These are phyloP conservation scores for Omphalotus guepiniiformis DNA, from an alignment of 768 basidiomycete species.

Conservation along the genomic window DNA sequence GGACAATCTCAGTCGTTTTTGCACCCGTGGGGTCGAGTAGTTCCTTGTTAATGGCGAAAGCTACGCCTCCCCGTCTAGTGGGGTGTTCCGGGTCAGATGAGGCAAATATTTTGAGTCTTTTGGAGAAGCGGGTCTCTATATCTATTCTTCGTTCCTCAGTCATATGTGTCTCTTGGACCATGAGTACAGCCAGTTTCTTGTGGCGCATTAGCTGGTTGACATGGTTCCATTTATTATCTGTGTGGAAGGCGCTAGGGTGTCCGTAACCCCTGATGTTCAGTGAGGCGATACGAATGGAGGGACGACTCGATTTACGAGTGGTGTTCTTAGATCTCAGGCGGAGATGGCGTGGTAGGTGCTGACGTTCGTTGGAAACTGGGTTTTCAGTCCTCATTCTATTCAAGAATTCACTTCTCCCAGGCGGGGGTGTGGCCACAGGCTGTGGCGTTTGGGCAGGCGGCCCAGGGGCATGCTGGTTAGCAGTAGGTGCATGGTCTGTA, in stretches of 20 bases:
- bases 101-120: constrained; percentile 22
- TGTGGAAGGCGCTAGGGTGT: neutral
- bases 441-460: neutral
- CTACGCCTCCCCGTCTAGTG: constrained; percentile 24
- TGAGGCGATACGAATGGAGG: constrained; percentile 1
- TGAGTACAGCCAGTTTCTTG: constrained; percentile 23
- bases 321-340: neutral
- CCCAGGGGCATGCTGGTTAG: neutral
- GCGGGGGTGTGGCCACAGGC: neutral
- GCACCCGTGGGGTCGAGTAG: constrained; percentile 15
- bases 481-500: neutral
- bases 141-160: constrained; percentile 18
- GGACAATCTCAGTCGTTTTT: constrained; percentile 14
- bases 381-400: neutral
- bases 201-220: constrained; percentile 17
- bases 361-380: neutral
- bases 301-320: neutral
- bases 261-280: constrained; percentile 13
- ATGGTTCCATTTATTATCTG: constrained; percentile 12
- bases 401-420: neutral
- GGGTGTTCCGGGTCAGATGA: constrained; percentile 21
- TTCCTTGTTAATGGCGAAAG: constrained; percentile 30
- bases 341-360: neutral
- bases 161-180: constrained; percentile 30
- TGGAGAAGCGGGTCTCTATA: constrained; percentile 15